phyloP scores from a whole-genome alignment of 2,329 filamentous ascomycete genomes.

The Curvularia verruculosa region DNA sequence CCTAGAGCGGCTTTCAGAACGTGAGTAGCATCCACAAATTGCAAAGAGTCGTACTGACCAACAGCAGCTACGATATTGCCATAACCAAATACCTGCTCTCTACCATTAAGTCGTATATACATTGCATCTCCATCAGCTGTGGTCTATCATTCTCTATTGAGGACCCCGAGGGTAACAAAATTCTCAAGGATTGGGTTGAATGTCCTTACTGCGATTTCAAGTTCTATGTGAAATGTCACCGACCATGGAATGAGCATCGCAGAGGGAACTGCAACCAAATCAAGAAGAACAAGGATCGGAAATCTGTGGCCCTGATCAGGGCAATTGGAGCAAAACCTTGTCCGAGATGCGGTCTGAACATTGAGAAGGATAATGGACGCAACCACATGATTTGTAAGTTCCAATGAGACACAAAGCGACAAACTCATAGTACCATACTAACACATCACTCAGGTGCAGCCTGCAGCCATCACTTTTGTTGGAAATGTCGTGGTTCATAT shows the following conservation, averaged over 20 bases:
- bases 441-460: constrained; percentile 10
- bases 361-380: constrained; percentile 37
- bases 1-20: constrained; percentile 15
- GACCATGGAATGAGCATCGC: constrained; percentile 24
- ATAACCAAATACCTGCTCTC: constrained; percentile 23
- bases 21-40: constrained; percentile 15
- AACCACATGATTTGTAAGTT: constrained; percentile 36
- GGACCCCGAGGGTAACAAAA: not conserved
- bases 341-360: constrained; percentile 33
- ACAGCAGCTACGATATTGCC: constrained; percentile 29
- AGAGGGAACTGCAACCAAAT: constrained; percentile 20
- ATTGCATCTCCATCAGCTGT: constrained; percentile 30
- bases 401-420: not conserved
- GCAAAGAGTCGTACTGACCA: constrained; percentile 1
- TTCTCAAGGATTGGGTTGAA: constrained; percentile 15
- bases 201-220: constrained; percentile 35
- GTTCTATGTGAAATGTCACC: constrained; percentile 30
- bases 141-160: constrained; percentile 33
- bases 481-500: constrained; percentile 22
- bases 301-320: constrained; percentile 23
- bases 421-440: not conserved
- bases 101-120: constrained; percentile 17
- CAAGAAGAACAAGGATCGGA: constrained; percentile 24
- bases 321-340: constrained; percentile 35
- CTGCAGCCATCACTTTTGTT: constrained; percentile 34